phyloP scores from a whole-genome alignment of 257 asterid species.

The Phtheirospermum japonicum region DNA sequence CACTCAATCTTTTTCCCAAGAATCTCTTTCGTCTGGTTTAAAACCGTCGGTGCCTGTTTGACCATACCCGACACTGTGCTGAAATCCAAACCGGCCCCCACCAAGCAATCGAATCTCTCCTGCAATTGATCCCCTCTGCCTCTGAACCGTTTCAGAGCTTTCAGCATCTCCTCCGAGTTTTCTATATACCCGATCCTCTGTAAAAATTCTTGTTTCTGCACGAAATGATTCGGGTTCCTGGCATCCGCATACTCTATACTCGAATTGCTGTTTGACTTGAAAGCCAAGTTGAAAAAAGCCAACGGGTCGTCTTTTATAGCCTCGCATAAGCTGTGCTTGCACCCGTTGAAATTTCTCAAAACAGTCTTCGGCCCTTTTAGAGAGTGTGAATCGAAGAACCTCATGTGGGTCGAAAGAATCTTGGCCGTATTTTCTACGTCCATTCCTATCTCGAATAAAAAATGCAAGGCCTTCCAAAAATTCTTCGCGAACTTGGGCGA shows the following conservation, averaged over 20 bases:
- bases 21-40: conserved; percentile 69
- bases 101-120: conserved; percentile 84
- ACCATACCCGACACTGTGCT: conserved; percentile 63
- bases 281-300: conserved; percentile 53
- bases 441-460: conserved; percentile 63
- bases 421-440: conserved; percentile 43
- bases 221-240: conserved; percentile 48
- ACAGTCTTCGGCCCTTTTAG: conserved; percentile 65
- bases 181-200: conserved; percentile 67
- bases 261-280: conserved; percentile 37
- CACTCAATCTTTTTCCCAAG: conserved; percentile 59
- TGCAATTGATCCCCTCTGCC: conserved; percentile 95
- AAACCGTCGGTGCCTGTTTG: conserved; percentile 59
- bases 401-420: conserved; percentile 48
- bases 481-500: conserved; percentile 55
- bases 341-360: conserved; percentile 50
- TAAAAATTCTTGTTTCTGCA: conserved; percentile 60
- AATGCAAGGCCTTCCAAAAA: conserved; percentile 60
- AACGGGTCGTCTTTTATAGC: conserved; percentile 51
- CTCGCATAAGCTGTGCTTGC: conserved; percentile 45
- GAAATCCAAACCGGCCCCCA: conserved; percentile 73
- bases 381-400: conserved; percentile 50
- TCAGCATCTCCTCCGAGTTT: conserved; percentile 83
- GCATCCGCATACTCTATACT: conserved; percentile 36
- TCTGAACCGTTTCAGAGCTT: conserved; percentile 68